These are phyloP conservation scores for Trichoderma koningiopsis DNA, from an alignment of 2,329 filamentous ascomycete genomes.

Conservation along the genomic window DNA sequence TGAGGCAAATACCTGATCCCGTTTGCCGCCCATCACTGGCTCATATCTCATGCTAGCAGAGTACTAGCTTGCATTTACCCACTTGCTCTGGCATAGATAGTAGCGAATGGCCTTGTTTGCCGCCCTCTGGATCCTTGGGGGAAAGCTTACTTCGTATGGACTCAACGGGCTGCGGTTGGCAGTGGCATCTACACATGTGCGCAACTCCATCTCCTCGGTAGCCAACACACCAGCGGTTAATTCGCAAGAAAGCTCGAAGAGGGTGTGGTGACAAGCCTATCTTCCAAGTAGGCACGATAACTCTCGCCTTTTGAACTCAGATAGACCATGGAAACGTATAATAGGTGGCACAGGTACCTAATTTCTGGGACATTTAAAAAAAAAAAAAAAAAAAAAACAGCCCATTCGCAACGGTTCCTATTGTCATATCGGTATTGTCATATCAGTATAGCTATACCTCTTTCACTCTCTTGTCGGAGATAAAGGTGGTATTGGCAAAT, in stretches of 20 bases:
- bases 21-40: neutral
- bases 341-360: neutral
- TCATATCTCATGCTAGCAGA: neutral
- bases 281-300: neutral
- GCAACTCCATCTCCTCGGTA: conserved; percentile 37
- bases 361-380: neutral
- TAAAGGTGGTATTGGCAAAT: neutral
- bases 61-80: neutral
- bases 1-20: conserved; percentile 24
- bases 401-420: neutral
- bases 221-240: conserved; percentile 26
- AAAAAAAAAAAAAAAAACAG: too few species aligned
- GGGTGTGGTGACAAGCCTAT: neutral
- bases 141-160: neutral
- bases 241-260: conserved; percentile 2
- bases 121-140: neutral
- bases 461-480: neutral
- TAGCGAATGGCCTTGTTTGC: neutral
- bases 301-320: neutral
- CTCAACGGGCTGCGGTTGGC: neutral
- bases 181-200: neutral
- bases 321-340: neutral
- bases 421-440: neutral
- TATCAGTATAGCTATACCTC: neutral
- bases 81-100: neutral